Evolutionary conservation across 176 grass and related monocot genomes (phyloP).

Genomic region (Thinopyrum elongatum): DNA sequence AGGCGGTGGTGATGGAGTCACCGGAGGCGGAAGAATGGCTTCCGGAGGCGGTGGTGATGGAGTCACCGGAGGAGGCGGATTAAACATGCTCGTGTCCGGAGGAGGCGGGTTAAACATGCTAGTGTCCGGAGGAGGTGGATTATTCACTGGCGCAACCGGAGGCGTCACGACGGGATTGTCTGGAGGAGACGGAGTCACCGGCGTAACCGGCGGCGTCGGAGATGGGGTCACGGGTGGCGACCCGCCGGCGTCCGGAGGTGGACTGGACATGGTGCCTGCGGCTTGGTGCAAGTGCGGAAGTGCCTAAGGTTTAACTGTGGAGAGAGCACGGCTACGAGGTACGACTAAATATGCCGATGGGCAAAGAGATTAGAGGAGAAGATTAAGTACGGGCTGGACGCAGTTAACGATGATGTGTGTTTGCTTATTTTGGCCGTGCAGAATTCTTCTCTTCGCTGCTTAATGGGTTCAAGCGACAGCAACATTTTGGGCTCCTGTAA

Average conservation of each 20-base stretch:
- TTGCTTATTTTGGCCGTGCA: not conserved
- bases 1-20: not conserved
- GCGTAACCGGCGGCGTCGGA: not conserved
- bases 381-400: constrained; percentile 19
- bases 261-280: not conserved
- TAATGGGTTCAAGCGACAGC: constrained; percentile 3
- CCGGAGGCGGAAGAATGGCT: not conserved
- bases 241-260: not conserved
- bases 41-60: not conserved
- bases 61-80: not conserved
- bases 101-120: not conserved
- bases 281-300: not conserved
- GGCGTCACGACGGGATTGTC: not conserved
- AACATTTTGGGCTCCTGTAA: not conserved
- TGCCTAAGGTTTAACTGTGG: not conserved
- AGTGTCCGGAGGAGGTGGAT: not conserved
- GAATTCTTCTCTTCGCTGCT: not conserved
- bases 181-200: not conserved
- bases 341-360: not conserved
- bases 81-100: not conserved
- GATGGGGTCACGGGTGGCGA: not conserved
- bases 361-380: not conserved
- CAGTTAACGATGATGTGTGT: not conserved
- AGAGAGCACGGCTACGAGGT: not conserved
- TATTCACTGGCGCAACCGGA: not conserved